A percentile compares a stretch with the other conserved stretches of the same genome.
Conservation (phyloP, 768 basidiomycete genomes). For the Rhizopogon rudus region DNA sequence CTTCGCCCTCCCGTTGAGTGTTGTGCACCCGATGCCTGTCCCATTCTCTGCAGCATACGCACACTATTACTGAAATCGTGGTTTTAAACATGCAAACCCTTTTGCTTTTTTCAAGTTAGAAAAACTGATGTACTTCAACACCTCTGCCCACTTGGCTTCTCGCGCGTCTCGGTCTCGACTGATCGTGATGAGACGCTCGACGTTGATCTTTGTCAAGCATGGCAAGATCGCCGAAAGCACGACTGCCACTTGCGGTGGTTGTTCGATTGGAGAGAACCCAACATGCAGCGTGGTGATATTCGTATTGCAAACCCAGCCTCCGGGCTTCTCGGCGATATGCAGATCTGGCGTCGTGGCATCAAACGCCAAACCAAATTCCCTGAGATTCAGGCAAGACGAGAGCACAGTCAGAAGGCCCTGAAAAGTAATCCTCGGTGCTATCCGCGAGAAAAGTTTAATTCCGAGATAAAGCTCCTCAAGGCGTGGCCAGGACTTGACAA, state of each 20-base stretch:
- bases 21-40: too few relatives aligned
- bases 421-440: background rate
- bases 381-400: background rate
- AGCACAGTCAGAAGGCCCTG: background rate
- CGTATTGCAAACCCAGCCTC: background rate
- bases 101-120: background rate
- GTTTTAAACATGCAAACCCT: too few relatives aligned
- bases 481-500: too few relatives aligned
- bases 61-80: too few relatives aligned
- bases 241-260: background rate
- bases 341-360: background rate
- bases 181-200: too few relatives aligned
- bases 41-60: too few relatives aligned
- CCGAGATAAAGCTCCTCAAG: background rate
- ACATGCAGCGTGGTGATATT: background rate
- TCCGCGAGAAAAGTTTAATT: background rate
- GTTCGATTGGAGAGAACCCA: background rate
- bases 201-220: background rate
- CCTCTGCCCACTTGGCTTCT: background rate
- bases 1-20: too few relatives aligned
- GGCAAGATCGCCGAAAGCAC: background rate
- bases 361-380: background rate
- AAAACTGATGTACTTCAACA: background rate
- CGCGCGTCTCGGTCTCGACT: background rate
- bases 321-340: background rate